Percentiles rank a stretch among this genome's conserved stretches.
phyloP scores from a whole-genome alignment of 352 stramenopile species.

The Thraustotheca clavata region DNA sequence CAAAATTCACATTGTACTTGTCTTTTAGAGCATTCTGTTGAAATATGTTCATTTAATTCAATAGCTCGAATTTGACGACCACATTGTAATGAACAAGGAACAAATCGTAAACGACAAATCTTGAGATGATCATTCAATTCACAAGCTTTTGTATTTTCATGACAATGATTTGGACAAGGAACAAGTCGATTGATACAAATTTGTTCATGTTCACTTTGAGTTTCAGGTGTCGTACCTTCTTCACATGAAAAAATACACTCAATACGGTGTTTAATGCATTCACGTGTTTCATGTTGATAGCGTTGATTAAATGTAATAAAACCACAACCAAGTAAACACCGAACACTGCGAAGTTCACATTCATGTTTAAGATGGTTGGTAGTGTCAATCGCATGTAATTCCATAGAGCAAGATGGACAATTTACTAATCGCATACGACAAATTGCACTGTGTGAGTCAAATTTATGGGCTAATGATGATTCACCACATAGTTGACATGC shows the following conservation, averaged over 20 bases:
- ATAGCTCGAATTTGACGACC: slow-evolving; percentile 43
- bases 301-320: slow-evolving; percentile 38
- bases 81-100: slow-evolving; percentile 37
- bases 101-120: slow-evolving; percentile 31
- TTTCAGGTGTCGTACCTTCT: slow-evolving; percentile 7
- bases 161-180: slow-evolving; percentile 47
- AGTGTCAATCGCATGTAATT: slow-evolving; percentile 32
- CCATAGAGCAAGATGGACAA: slow-evolving; percentile 36
- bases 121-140: slow-evolving; percentile 37
- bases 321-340: slow-evolving; percentile 58
- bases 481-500: slow-evolving; percentile 45
- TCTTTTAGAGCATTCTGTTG: slow-evolving; percentile 38
- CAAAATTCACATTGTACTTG: slow-evolving; percentile 34
- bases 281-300: slow-evolving; percentile 37
- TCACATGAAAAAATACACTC: slow-evolving; percentile 26
- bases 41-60: slow-evolving; percentile 29
- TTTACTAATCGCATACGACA: slow-evolving; percentile 43
- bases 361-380: slow-evolving; percentile 38
- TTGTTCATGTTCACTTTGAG: slow-evolving; percentile 12
- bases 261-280: slow-evolving; percentile 42
- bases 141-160: slow-evolving; percentile 27
- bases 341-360: slow-evolving; percentile 41
- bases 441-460: slow-evolving; percentile 23
- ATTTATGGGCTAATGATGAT: slow-evolving; percentile 41
- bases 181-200: slow-evolving; percentile 21